A percentile compares a stretch with the other conserved stretches of the same genome.
Conservation (phyloP, 2,329 filamentous ascomycete genomes). For the Hypoxylon sp. region DNA sequence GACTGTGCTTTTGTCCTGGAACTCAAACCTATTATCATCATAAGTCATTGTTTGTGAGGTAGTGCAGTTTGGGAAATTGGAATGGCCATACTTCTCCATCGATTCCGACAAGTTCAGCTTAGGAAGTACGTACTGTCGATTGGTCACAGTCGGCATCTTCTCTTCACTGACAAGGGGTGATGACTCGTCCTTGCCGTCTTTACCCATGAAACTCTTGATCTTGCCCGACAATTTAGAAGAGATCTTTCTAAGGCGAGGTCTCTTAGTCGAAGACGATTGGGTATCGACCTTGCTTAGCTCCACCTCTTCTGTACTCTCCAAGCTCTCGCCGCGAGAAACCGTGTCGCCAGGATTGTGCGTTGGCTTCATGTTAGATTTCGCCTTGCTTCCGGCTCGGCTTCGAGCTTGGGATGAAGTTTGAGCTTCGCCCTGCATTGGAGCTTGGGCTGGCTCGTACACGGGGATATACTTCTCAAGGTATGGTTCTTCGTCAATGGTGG, state of each 20-base stretch:
- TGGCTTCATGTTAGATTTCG: constrained; percentile 5
- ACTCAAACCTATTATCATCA: not conserved
- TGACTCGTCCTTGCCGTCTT: constrained; percentile 6
- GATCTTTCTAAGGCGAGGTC: not conserved
- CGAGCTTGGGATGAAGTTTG: not conserved
- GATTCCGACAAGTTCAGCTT: not conserved
- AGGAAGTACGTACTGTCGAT: not conserved
- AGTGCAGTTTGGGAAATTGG: not conserved
- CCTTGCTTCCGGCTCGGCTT: not conserved
- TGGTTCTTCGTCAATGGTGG: constrained; percentile 19
- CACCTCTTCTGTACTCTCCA: not conserved
- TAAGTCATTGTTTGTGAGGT: not conserved
- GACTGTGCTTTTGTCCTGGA: not conserved
- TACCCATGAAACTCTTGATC: constrained; percentile 10
- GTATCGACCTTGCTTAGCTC: not conserved
- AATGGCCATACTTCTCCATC: not conserved
- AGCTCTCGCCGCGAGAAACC: not conserved
- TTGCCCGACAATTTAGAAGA: constrained; percentile 6
- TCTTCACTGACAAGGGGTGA: not conserved
- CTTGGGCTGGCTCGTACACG: not conserved
- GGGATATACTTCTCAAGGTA: constrained; percentile 30
- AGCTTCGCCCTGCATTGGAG: not conserved
- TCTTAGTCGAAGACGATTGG: not conserved
- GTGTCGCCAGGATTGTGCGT: not conserved
- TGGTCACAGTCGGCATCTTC: not conserved